These are phyloP conservation scores for Globisporangium orthogonon DNA, from an alignment of 352 stramenopile genomes.

Conservation along the genomic window DNA sequence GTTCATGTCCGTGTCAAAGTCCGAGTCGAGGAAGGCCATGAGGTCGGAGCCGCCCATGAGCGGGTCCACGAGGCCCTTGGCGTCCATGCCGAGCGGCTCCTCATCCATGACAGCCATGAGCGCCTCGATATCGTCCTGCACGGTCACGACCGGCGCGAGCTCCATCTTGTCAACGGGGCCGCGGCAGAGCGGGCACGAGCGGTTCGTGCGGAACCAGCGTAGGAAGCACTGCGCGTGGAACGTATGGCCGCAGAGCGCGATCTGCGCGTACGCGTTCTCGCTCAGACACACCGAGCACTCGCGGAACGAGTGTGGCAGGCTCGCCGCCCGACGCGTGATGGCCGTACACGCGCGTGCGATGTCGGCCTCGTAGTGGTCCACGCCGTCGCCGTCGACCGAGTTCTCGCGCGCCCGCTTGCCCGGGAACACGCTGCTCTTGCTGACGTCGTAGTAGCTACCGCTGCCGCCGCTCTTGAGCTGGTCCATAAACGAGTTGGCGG, in stretches of 20 bases:
- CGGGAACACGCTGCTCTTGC: slow-evolving; percentile 2
- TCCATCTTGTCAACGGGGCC: slow-evolving; percentile 53
- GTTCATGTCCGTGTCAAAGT: slow-evolving; percentile 65
- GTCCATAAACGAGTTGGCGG: slow-evolving; percentile 9
- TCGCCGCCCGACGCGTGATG: slow-evolving; percentile 38
- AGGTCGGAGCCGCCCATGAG: slow-evolving; percentile 34
- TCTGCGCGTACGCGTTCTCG: slow-evolving; percentile 65
- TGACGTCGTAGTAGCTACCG: slow-evolving; percentile 3
- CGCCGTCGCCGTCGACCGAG: slow-evolving; percentile 18
- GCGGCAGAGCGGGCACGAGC: slow-evolving; percentile 69
- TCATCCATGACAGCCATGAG: slow-evolving; percentile 75
- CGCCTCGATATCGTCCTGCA: slow-evolving; percentile 66
- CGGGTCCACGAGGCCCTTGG: slow-evolving; percentile 24
- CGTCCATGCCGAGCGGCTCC: slow-evolving; percentile 25
- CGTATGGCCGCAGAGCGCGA: slow-evolving; percentile 59
- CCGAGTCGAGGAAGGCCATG: slow-evolving; percentile 44
- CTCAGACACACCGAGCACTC: slow-evolving; percentile 76
- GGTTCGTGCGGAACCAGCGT: slow-evolving; percentile 70
- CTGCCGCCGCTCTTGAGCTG: slow-evolving; percentile 12
- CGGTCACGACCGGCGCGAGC: slow-evolving; percentile 30
- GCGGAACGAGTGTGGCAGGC: slow-evolving; percentile 45
- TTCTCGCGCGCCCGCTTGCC: slow-evolving; percentile 15
- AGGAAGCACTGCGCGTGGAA: slow-evolving; percentile 80
- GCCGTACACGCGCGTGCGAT: slow-evolving; percentile 48
- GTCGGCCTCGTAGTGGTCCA: slow-evolving; percentile 61